These are phyloP conservation scores for Lentinus polychrous DNA, from an alignment of 1,284 basidiomycete genomes.

Conservation along the genomic window DNA sequence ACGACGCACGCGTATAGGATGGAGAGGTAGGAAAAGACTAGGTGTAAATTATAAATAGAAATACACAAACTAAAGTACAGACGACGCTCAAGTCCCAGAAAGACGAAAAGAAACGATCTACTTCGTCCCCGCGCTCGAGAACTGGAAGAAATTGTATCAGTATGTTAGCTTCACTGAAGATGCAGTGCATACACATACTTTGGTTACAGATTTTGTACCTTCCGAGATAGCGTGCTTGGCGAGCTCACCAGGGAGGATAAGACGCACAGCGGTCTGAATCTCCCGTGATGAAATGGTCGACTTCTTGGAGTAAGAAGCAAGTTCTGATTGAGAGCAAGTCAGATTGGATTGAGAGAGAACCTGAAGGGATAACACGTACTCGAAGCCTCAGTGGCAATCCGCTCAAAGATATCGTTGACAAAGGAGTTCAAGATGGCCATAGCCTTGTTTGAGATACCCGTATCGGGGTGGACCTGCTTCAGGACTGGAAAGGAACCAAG, in stretches of 20 bases:
- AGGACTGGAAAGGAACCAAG: slow-evolving; percentile 43
- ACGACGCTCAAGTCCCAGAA: slow-evolving; percentile 9
- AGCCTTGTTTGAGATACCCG: slow-evolving; percentile 96
- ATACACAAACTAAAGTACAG: slow-evolving; percentile 16
- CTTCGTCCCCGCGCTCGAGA: slow-evolving; percentile 62
- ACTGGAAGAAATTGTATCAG: slow-evolving; percentile 30
- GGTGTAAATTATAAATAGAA: slow-evolving; percentile 7
- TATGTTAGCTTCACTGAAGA: neutral
- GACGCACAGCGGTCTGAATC: slow-evolving; percentile 87
- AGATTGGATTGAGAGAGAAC: neutral
- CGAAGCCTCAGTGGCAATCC: slow-evolving; percentile 85
- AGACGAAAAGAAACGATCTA: slow-evolving; percentile 16
- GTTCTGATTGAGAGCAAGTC: slow-evolving; percentile 43
- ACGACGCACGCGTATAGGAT: too few relatives aligned
- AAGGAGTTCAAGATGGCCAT: slow-evolving; percentile 95
- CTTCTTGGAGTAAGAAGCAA: slow-evolving; percentile 90
- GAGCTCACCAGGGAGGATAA: slow-evolving; percentile 86
- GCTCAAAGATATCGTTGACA: slow-evolving; percentile 91
- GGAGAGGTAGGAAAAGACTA: too few relatives aligned
- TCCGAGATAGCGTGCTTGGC: slow-evolving; percentile 80
- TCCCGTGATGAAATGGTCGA: slow-evolving; percentile 92
- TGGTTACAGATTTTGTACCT: slow-evolving; percentile 54
- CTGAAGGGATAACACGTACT: slow-evolving; percentile 38
- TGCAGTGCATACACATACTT: too few relatives aligned
- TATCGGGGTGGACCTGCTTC: slow-evolving; percentile 93